Base-by-base conservation (phyloP, 1,284 basidiomycete genomes). In the Ceratobasidium sp. region DNA sequence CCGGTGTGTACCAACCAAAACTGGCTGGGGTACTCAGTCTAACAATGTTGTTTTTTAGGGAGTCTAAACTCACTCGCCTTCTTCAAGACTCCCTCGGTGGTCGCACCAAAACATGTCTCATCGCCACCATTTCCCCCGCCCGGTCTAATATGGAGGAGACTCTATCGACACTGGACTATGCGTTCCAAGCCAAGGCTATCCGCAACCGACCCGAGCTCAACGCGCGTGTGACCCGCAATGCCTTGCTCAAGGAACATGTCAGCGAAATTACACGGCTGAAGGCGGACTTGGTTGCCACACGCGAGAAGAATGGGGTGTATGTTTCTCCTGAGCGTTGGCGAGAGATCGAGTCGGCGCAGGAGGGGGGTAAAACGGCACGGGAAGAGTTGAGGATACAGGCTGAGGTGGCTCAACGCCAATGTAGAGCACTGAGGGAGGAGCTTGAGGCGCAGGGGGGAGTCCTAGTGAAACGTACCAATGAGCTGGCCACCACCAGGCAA, bases 31-130 rank as follows among this genome's bases (percentile, higher is more conserved):
- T 23, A 33, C 50, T 52, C 33, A 79, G n/a, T 52, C n/a, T 50
- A 54, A 15, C 7, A 40, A 38, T 61, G 4, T 33, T 61, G 26
- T 56, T 9, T 67, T n/a, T 62, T 2, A 93, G 92, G 12, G 97
- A 99, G 86, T 97, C 96, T 15, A 99, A 99, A 85, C 93, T 99
- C 81, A 98, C 96, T 3, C 92, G 96, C 59, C 86, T 91, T 78
- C 88, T 99, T 17, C 97, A 99, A 91, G 97, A 99, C 85, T 99
- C 97, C 15, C 91, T 99, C n/a, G 97, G 97, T 65, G 97, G 97
- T 52, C 99, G 99, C 84, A 94, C 97, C 0, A 94, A 98, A 83
- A 99, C 98, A 2, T 92, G 98, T 80, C 99, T 99, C 98, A 96
- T 99, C 81, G 97, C 97, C 12, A 99, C 98, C 84, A 93, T 99